Conservation (phyloP, 1,284 basidiomycete genomes). For the Moesziomyces aphidis region DNA sequence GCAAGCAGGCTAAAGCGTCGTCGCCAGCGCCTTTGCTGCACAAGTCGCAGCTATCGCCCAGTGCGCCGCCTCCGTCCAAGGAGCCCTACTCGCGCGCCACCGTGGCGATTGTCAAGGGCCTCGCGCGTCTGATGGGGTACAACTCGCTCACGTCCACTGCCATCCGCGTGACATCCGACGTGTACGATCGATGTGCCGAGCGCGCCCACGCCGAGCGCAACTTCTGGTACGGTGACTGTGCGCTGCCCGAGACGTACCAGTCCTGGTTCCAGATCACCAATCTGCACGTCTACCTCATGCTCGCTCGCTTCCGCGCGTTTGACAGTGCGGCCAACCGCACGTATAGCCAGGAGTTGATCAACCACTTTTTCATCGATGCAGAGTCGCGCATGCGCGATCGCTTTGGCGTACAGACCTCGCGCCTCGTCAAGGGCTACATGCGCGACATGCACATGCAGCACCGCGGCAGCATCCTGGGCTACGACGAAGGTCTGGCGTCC, state of each 20-base stretch:
- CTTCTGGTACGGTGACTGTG: conserved; percentile 74
- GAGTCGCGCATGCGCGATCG: conserved; percentile 85
- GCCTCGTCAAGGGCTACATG: conserved; percentile 89
- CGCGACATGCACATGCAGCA: conserved; percentile 89
- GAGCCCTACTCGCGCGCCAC: conserved; percentile 52
- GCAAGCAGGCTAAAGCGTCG: background rate
- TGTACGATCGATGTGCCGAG: conserved; percentile 72
- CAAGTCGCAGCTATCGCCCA: conserved; percentile 57
- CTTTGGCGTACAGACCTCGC: conserved; percentile 79
- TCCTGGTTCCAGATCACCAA: conserved; percentile 97
- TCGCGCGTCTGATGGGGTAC: conserved; percentile 72
- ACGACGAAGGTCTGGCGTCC: conserved; percentile 79
- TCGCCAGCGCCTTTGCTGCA: conserved; percentile 28
- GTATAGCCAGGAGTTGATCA: conserved; percentile 84
- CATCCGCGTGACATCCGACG: conserved; percentile 72
- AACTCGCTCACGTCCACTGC: conserved; percentile 71
- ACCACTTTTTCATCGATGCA: conserved; percentile 95
- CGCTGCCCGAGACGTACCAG: conserved; percentile 91
- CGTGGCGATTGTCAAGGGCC: conserved; percentile 59
- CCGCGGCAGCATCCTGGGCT: conserved; percentile 82
- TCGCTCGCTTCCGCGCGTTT: conserved; percentile 86
- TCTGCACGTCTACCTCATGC: conserved; percentile 90
- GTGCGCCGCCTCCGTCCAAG: conserved; percentile 44
- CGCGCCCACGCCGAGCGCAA: conserved; percentile 67
- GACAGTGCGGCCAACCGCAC: conserved; percentile 76